Base-by-base conservation (phyloP, 768 basidiomycete genomes). In the Boletus subparvulus region DNA sequence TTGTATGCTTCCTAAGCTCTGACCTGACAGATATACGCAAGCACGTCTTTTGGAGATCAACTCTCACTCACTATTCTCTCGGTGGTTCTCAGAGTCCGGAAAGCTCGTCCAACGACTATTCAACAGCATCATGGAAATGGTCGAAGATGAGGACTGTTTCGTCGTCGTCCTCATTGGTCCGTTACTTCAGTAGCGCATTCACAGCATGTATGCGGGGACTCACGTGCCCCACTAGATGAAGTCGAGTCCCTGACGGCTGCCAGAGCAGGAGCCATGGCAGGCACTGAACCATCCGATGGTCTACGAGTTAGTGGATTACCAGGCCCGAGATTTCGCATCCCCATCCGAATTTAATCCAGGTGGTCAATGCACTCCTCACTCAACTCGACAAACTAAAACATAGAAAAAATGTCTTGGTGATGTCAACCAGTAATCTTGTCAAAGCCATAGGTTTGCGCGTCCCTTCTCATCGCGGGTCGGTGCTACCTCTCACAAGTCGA, bases 61-160 rank as follows among this genome's bases (percentile, higher is more conserved):
- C 69, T 95, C 97, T 0, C 97, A 98, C 74, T 98, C 95, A 2
- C 80, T 99, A 16, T 98, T 99, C 71, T 95, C 93, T 16, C 91
- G 94, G 64, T 99, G 97, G 96, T 99, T 98, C 74, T 98, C 95
- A 0, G 97, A 99, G 69, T 97, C 94, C 0, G 97, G 97, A 16
- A 99, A 99, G 72, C 84, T 99, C 30, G 97, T 99, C 2, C 96
- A 98, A 66, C 84, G 90, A 46, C 78, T 99, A 17, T 99, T 98
- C 69, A 83, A 80, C 39, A 90, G 82, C 56, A 93, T 99, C 54
- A 90, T 82, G 39, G 94, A 97, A 61, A 80, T 98, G 73, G 88
- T 91, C 0, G 94, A 97, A 48, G 94, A 98, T 64, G 92, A 95
- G 60, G 85, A 87, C 54, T 84, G 84, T 16, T 98, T 99, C 65